Base-by-base conservation (phyloP, 805 yeast species). In the Wickerhamiella siamensis region DNA sequence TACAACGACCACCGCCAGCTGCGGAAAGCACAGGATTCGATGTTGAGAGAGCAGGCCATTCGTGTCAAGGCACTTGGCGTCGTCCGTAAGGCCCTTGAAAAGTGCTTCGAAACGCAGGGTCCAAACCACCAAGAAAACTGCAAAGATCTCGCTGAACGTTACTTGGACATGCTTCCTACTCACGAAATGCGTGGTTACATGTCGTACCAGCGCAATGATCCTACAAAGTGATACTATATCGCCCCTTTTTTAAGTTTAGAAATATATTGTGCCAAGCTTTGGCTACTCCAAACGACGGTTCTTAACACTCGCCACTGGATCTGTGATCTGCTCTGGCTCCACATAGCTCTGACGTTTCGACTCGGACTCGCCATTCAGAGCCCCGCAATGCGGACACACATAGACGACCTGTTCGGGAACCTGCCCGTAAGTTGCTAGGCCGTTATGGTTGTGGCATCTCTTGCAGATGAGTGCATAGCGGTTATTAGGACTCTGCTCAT, bases 141-240 rank as follows among this genome's bases (percentile, higher is more conserved):
- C 65, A 74, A 78, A 60, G 82, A 81, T 37, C 66, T 83, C 53
- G 80, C 86, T 24, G 67, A 62, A 51, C 56, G 66, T 47, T 82
- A 83, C 60, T 64, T 83, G 66, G 81, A 78, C 52, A 69, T 83
- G 81, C 66, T 82, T 43, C 87, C 83, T 43, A 62, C 70, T 39
- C 72, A 79, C 51, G 72, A 75, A 51, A 70, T 79, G 46, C 71
- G 74, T 51, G 94, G 94, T 35, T 81, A 70, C 63, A 65, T 77
- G 56, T 88, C 84, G n/a, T 81, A 82, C 65, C 93, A 83, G 66
- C 79, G 83, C 71, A 82, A 82, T 63, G 94, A 82, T 57, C 91
- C 88, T 36, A 67, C 82, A 31, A 79, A 81, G 65, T 79, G 65
- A 58, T n/a, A n/a, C n/a, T n/a, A n/a, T n/a, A n/a, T n/a, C n/a